Percentiles rank a stretch among this genome's conserved stretches.
Conservation (phyloP, 83 land plant genomes). For the Thuja plicata region DNA sequence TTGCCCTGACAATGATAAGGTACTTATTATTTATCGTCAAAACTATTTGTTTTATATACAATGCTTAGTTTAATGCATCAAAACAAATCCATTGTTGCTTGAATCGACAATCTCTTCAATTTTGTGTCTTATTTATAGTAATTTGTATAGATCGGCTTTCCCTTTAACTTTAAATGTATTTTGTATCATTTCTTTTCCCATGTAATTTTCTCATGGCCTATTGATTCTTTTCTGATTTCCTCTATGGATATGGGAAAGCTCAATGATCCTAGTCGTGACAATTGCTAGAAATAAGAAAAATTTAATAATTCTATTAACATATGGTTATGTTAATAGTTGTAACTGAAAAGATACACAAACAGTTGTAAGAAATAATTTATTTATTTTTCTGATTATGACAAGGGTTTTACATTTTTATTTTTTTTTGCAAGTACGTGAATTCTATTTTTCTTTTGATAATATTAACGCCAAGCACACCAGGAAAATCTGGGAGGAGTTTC, state of each 20-base stretch:
- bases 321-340: no score
- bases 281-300: not conserved
- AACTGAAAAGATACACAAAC: no score
- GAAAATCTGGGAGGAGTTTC: no score
- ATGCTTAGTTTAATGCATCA: not conserved
- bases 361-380: no score
- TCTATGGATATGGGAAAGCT: not conserved
- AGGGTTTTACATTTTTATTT: no score
- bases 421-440: no score
- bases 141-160: not conserved
- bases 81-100: no score
- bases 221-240: not conserved
- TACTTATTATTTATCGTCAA: conserved; percentile 13
- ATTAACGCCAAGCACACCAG: no score
- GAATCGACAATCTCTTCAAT: not conserved
- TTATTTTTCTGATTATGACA: no score
- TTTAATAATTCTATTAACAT: not conserved
- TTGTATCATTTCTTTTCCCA: not conserved
- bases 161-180: not conserved
- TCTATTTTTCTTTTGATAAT: no score
- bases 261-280: not conserved
- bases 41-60: not conserved
- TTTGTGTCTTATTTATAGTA: not conserved
- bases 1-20: conserved; percentile 90
- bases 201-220: not conserved